Percentiles rank a stretch among this genome's conserved stretches.
These are phyloP conservation scores for Mortierella hygrophila DNA, from an alignment of 192 early-diverging fungal genomes.

Conservation along the genomic window DNA sequence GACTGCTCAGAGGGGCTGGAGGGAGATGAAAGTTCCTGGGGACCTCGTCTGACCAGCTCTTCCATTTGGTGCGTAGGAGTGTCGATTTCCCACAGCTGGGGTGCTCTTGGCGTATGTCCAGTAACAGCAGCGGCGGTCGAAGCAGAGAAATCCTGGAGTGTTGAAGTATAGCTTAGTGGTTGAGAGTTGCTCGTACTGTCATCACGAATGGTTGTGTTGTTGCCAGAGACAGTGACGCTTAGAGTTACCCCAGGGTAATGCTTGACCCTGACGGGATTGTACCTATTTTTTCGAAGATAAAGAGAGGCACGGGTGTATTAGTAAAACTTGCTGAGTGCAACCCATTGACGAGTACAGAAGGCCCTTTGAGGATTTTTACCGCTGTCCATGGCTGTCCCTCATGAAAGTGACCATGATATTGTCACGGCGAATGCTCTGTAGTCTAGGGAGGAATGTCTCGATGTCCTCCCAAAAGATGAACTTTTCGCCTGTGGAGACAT, in stretches of 20 bases:
- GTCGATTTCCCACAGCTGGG: neutral
- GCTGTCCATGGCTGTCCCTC: conserved; percentile 12
- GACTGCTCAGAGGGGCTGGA: neutral
- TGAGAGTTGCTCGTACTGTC: neutral
- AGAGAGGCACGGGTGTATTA: neutral
- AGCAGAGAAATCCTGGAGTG: neutral
- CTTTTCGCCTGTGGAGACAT: neutral
- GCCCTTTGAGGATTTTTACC: neutral
- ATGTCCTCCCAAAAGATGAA: conserved; percentile 34
- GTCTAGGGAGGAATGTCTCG: conserved; percentile 18
- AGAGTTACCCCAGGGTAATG: conserved; percentile 14
- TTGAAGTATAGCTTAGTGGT: neutral
- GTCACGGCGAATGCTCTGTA: neutral
- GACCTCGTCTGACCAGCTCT: neutral
- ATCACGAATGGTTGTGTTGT: neutral
- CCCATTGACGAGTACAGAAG: neutral
- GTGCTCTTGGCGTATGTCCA: neutral
- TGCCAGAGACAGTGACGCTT: neutral
- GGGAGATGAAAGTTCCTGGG: neutral
- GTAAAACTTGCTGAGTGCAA: neutral
- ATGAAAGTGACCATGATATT: conserved; percentile 15
- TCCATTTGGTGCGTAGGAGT: neutral
- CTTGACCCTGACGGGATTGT: conserved; percentile 12
- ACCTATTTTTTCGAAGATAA: neutral
- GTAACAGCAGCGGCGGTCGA: neutral